Conservation (phyloP, 257 asterid species). For the Nicotiana otophora region DNA sequence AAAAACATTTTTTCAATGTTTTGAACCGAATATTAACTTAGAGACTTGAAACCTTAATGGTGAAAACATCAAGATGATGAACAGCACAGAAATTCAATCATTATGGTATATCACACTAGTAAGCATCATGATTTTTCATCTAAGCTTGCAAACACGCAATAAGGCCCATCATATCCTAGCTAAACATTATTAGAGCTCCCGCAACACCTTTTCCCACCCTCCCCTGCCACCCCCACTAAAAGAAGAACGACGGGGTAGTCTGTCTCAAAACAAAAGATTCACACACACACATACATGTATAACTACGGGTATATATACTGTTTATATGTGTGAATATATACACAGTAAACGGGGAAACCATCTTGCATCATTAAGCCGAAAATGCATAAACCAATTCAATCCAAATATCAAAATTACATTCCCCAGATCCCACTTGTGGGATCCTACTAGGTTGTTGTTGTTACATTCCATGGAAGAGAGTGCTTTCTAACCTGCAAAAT, state of each 20-base stretch:
- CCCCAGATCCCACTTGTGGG: background rate
- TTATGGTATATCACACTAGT: background rate
- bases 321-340: background rate
- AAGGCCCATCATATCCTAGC: background rate
- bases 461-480: background rate
- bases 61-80: background rate
- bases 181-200: background rate
- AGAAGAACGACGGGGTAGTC: background rate
- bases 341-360: background rate
- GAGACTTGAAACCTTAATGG: background rate
- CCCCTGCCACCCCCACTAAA: background rate
- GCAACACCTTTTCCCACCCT: background rate
- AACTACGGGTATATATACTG: background rate
- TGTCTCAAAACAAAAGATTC: background rate
- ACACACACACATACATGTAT: background rate
- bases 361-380: background rate
- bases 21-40: background rate
- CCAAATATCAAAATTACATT: background rate
- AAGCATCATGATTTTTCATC: background rate
- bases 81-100: background rate
- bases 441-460: too few species aligned
- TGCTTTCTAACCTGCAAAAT: slow-evolving; percentile 64
- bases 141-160: background rate
- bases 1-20: background rate
- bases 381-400: slow-evolving; percentile 2